Base-by-base conservation (phyloP, 495 filamentous ascomycete species). In the Saxophila tyrrhenica region DNA sequence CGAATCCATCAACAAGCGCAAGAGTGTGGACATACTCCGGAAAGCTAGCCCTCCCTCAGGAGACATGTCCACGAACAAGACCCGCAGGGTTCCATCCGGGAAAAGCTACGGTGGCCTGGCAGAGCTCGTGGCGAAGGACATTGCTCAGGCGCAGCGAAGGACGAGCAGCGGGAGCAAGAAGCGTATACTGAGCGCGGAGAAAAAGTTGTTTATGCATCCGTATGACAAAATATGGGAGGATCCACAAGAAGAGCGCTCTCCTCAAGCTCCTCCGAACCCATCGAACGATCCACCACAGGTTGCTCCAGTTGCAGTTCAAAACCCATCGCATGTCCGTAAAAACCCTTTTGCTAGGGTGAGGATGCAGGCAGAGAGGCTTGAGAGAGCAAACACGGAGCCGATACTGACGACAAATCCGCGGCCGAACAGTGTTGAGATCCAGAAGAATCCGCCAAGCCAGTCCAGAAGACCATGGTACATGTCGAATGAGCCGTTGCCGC, bases 201-300 rank as follows among this genome's bases (percentile, higher is more conserved):
- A 48, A 68, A 65, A 59, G 39, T 42, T 67, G n/a, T 73, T 67
- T 61, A 77, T 60, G 72, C 75, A 65, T 70, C 78, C 85, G 2
- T 78, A 84, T 25, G 87, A 94, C 56, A 81, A 90, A 58, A 95
- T 95, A 48, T 95, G 86, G 71, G 88, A 95, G 67, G 89, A 95
- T 58, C 83, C 85, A 1, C 77, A 82, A 50, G 70, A 74, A 43
- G 51, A 63, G 25, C 52, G 66, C 29, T 57, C 55, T 22, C 56
- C 65, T 39, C 19, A 50, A 24, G 48, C n/a, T 39, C 25, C 17
- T 19, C 56, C 56, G 17, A 20, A 25, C 20, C 51, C 58, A 17
- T 22, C 24, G 3, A 23, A 50, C 24, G 50, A 56, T 20, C 51
- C 57, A 13, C 29, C 46, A 11, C 55, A 53, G 21, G 22, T 58